A percentile compares a stretch with the other conserved stretches of the same genome.
Evolutionary conservation across 345 rosid species (phyloP).

Genomic region (Brassica juncea): DNA sequence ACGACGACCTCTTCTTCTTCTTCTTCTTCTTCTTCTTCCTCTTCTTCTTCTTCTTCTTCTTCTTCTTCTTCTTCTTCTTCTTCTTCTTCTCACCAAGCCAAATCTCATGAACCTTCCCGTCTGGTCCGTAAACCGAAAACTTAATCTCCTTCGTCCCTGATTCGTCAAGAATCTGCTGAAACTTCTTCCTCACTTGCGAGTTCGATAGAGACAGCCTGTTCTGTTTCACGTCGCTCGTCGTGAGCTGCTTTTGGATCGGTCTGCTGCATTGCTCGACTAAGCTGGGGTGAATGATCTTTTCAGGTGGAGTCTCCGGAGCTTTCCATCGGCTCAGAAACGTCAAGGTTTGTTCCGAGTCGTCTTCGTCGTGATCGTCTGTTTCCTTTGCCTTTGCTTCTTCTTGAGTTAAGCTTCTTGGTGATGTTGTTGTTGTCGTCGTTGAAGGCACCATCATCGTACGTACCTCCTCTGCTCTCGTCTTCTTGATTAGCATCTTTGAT

Average conservation of each 20-base stretch:
- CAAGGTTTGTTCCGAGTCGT: slow-evolving; percentile 10
- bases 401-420: not conserved
- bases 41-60: too few species aligned
- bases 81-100: not conserved
- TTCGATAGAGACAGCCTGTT: not conserved
- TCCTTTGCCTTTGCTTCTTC: not conserved
- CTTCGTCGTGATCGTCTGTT: not conserved
- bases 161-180: not conserved
- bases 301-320: not conserved
- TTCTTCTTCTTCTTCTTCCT: not conserved
- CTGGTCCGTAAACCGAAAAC: slow-evolving; percentile 17
- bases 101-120: not conserved
- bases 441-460: not conserved
- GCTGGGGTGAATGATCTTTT: not conserved
- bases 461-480: not conserved
- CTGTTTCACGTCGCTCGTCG: slow-evolving; percentile 6
- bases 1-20: not conserved
- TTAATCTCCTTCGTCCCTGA: not conserved
- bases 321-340: not conserved
- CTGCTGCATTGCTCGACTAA: not conserved
- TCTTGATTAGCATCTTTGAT: not conserved
- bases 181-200: not conserved
- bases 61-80: too few species aligned
- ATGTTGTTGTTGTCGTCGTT: not conserved
- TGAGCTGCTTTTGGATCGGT: slow-evolving; percentile 13